Evolutionary conservation across 2,329 filamentous ascomycete species (phyloP), one percentile per base, ranked within the genome.

Genomic region (Colletotrichum kahawae): DNA sequence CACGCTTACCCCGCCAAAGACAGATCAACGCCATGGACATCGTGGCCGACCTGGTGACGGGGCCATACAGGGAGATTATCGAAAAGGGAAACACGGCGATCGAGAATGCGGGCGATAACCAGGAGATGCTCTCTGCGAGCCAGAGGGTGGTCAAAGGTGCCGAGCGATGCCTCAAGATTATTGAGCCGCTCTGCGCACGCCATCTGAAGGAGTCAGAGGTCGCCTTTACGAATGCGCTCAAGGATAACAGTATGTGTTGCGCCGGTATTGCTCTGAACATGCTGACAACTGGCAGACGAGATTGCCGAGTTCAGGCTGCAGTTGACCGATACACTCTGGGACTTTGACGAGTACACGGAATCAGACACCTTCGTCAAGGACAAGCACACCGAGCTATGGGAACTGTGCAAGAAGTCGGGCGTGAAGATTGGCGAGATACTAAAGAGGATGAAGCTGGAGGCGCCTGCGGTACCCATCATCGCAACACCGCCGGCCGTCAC

Each of bases 311-410:
- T 85, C 73, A 85, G 89, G 60, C 82, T 84, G 21, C 84, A 87
- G 70, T 82, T 92, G 54, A 87, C 85, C 73, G 85, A 88, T 62
- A 78, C 90, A 29, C 81, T 91, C 8, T 92, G 89, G 86, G 89
- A 89, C 67, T 91, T 92, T 77, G 90, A 92, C 70, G 89, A 91
- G 68, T 90, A 84, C 77, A 81, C 88, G 75, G 87, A 89, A 65
- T 78, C 82, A 16, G 86, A 89, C 38, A 84, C 84, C 29, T 91
- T 91, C 75, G 88, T 91, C n/a, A 80, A 83, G 31, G 84, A 83
- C 21, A 89, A 88, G 75, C 91, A 88, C 69, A 80, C 83, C 21
- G 85, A 88, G 77, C 82, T 91, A 5, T 87, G 88, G 78, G 84
- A 84, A 48, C 78, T 86, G 7, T 88, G 88, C 18, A 85, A 88